These are phyloP conservation scores for Psilocybe cyanescens DNA, from an alignment of 768 basidiomycete species.

Conservation along the genomic window DNA sequence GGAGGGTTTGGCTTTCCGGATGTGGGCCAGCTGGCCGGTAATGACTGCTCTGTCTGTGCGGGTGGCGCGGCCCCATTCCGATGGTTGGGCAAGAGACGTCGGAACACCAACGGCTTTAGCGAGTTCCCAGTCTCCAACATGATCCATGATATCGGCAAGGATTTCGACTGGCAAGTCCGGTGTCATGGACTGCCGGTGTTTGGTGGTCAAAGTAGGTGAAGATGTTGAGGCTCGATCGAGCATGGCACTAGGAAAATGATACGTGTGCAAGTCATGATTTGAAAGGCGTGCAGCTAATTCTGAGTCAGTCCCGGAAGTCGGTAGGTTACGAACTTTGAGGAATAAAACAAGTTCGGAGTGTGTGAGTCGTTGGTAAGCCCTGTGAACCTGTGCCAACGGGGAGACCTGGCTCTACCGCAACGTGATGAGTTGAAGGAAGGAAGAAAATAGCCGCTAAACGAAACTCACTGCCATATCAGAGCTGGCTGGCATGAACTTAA, in stretches of 20 bases:
- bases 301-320: slow-evolving; percentile 59
- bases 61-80: slow-evolving; percentile 75
- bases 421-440: neutral
- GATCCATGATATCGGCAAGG: slow-evolving; percentile 75
- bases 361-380: slow-evolving; percentile 70
- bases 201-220: slow-evolving; percentile 31
- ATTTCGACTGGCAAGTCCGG: slow-evolving; percentile 79
- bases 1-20: slow-evolving; percentile 62
- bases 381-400: slow-evolving; percentile 54
- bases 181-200: slow-evolving; percentile 33
- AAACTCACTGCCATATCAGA: neutral
- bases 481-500: neutral
- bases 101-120: slow-evolving; percentile 76
- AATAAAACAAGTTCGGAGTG: slow-evolving; percentile 76
- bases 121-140: slow-evolving; percentile 85
- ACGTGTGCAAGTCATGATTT: slow-evolving; percentile 76
- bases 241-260: slow-evolving; percentile 54
- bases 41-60: slow-evolving; percentile 75
- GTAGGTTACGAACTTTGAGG: slow-evolving; percentile 72
- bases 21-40: slow-evolving; percentile 57
- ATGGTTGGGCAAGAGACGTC: slow-evolving; percentile 66
- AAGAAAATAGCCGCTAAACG: neutral
- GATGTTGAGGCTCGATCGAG: slow-evolving; percentile 31
- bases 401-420: slow-evolving; percentile 35
- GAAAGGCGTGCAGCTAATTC: slow-evolving; percentile 76